A percentile compares a stretch with the other conserved stretches of the same genome.
phyloP scores from a whole-genome alignment of 1,284 basidiomycete genomes.

The Malassezia dermatis region DNA sequence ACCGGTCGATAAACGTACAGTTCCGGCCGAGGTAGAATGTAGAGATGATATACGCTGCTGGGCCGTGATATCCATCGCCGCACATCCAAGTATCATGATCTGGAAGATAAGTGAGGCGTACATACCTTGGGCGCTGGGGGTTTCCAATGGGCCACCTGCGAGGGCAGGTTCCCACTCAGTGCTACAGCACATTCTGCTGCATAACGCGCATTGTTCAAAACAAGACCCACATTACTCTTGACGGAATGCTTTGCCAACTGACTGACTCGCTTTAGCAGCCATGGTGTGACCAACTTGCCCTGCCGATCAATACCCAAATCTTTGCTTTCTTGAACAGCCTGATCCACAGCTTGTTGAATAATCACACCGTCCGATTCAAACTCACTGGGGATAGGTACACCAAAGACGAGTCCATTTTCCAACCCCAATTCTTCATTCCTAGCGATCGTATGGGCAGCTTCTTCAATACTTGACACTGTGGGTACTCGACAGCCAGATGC shows the following conservation, averaged over 20 bases:
- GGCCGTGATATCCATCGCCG: constrained; percentile 40
- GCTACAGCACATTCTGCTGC: constrained; percentile 73
- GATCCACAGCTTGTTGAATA: constrained; percentile 72
- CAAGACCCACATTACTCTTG: constrained; percentile 66
- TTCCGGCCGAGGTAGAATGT: constrained; percentile 67
- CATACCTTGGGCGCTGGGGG: not conserved
- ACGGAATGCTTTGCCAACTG: constrained; percentile 63
- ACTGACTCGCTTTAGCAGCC: constrained; percentile 74
- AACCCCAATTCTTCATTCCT: constrained; percentile 58
- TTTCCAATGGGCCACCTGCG: constrained; percentile 17
- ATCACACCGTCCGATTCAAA: constrained; percentile 59
- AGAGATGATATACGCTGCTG: constrained; percentile 13
- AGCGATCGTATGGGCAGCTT: constrained; percentile 46
- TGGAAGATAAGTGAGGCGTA: not conserved
- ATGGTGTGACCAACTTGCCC: constrained; percentile 90
- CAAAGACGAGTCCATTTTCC: constrained; percentile 56
- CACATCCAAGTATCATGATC: constrained; percentile 34
- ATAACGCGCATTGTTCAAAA: constrained; percentile 80
- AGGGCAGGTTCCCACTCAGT: constrained; percentile 35
- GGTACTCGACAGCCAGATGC: constrained; percentile 68
- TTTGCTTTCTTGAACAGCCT: constrained; percentile 73
- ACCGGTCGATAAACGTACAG: constrained; percentile 63
- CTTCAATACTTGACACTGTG: constrained; percentile 16
- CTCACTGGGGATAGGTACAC: constrained; percentile 75
- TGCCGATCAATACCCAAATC: constrained; percentile 66